These are phyloP conservation scores for Daldinia bambusicola DNA, from an alignment of 495 filamentous ascomycete species.

Conservation along the genomic window DNA sequence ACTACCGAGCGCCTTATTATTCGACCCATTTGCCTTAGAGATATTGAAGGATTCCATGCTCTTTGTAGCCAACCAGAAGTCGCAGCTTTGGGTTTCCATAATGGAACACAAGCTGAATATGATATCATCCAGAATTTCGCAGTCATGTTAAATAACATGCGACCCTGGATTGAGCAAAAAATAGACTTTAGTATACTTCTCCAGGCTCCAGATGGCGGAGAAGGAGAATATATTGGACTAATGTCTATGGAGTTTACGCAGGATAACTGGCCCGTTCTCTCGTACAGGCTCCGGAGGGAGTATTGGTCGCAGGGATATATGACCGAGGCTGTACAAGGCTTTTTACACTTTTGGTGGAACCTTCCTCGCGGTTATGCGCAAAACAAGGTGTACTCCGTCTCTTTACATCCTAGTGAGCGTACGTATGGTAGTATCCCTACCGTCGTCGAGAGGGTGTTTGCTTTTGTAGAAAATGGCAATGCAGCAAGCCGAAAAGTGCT, in stretches of 20 bases:
- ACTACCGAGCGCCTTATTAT: not conserved
- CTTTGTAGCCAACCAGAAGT: constrained; percentile 3
- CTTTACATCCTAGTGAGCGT: too few relatives aligned
- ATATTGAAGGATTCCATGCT: not conserved
- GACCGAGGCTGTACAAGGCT: too few relatives aligned
- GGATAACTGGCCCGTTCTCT: not conserved
- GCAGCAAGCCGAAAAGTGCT: too few relatives aligned
- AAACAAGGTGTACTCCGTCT: too few relatives aligned
- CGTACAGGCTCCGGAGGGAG: not conserved
- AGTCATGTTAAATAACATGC: not conserved
- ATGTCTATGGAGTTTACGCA: not conserved
- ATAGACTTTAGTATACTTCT: not conserved
- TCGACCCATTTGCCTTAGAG: not conserved
- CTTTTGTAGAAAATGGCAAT: too few relatives aligned
- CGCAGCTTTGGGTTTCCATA: not conserved
- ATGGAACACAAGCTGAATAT: not conserved
- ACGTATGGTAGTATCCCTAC: too few relatives aligned
- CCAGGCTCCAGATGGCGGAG: not conserved
- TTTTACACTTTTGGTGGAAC: too few relatives aligned
- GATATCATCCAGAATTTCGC: not conserved
- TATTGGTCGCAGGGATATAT: constrained; percentile 1
- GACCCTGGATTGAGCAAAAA: not conserved
- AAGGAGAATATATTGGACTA: not conserved
- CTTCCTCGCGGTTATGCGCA: too few relatives aligned
- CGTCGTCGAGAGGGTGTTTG: too few relatives aligned